These are phyloP conservation scores for Grosmannia serpens DNA, from an alignment of 2,329 filamentous ascomycete species.

Conservation along the genomic window DNA sequence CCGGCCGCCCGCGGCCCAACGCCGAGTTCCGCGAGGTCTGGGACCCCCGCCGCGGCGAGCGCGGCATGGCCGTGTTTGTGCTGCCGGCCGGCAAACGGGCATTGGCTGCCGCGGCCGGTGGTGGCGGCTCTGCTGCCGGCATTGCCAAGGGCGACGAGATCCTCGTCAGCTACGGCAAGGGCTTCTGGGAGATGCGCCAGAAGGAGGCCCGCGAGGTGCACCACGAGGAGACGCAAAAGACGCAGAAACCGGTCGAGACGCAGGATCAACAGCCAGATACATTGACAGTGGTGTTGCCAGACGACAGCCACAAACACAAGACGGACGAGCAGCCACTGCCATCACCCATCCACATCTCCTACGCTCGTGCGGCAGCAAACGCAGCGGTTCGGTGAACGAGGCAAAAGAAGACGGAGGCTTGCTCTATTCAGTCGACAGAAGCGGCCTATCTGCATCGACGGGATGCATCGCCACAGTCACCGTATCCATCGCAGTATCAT, in stretches of 20 bases:
- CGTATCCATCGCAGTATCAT: background rate
- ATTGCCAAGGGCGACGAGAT: constrained; percentile 52
- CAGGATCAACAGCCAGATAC: background rate
- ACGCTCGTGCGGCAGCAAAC: background rate
- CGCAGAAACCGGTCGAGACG: background rate
- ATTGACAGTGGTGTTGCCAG: background rate
- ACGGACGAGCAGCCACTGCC: background rate
- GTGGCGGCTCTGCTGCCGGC: constrained; percentile 12
- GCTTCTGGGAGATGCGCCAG: constrained; percentile 47
- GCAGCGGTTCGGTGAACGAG: background rate
- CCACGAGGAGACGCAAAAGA: background rate
- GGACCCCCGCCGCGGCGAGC: constrained; percentile 38
- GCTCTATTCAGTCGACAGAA: too few relatives aligned
- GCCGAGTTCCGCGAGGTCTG: constrained; percentile 49
- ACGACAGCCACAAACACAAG: background rate
- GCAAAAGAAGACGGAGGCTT: background rate
- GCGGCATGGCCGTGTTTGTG: constrained; percentile 48
- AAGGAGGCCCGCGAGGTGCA: constrained; percentile 17
- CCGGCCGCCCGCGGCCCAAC: constrained; percentile 34
- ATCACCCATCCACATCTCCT: background rate
- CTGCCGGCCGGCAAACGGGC: constrained; percentile 30
- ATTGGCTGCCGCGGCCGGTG: background rate
- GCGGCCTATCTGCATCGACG: background rate
- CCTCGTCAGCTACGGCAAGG: constrained; percentile 55
- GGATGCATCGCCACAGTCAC: background rate